A percentile compares a stretch with the other conserved stretches of the same genome.
These are phyloP conservation scores for Cyberlindnera mrakii DNA, from an alignment of 805 yeast genomes.

Conservation along the genomic window DNA sequence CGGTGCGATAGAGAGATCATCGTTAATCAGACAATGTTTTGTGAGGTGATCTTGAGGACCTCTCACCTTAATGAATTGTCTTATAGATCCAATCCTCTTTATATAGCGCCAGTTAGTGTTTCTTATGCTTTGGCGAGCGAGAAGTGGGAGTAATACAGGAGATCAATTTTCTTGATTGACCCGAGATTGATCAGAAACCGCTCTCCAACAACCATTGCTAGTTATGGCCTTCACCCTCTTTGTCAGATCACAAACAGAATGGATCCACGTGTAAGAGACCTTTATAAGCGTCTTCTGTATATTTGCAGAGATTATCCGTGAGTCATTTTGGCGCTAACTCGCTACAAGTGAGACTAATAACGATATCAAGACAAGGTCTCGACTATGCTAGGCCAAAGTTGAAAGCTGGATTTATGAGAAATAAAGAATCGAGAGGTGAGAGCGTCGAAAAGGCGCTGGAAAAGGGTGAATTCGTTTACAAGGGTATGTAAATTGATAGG, in stretches of 20 bases:
- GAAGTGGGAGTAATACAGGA: too few relatives aligned
- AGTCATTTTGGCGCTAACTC: conserved; percentile 1
- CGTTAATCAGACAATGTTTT: too few relatives aligned
- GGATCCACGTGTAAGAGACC: conserved; percentile 17
- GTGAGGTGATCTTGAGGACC: too few relatives aligned
- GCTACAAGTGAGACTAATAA: background rate
- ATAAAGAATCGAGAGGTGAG: conserved; percentile 2
- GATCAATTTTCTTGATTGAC: too few relatives aligned
- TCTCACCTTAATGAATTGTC: too few relatives aligned
- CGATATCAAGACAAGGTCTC: conserved; percentile 12
- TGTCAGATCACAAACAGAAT: background rate
- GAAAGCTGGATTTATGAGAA: conserved; percentile 11
- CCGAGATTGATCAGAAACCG: too few relatives aligned
- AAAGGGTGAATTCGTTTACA: conserved; percentile 16
- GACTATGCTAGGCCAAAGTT: conserved; percentile 10
- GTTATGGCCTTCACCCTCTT: too few relatives aligned
- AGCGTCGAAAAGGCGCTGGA: conserved; percentile 9
- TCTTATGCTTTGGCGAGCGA: too few relatives aligned
- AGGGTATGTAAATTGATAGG: conserved; percentile 10
- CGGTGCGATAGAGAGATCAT: too few relatives aligned
- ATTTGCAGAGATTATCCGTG: conserved; percentile 18
- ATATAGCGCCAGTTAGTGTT: too few relatives aligned
- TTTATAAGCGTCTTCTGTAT: conserved; percentile 14
- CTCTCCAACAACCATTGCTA: too few relatives aligned
- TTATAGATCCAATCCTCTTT: too few relatives aligned